Evolutionary conservation across 495 filamentous ascomycete genomes (phyloP).

Genomic region (Penicillium coprophilum): DNA sequence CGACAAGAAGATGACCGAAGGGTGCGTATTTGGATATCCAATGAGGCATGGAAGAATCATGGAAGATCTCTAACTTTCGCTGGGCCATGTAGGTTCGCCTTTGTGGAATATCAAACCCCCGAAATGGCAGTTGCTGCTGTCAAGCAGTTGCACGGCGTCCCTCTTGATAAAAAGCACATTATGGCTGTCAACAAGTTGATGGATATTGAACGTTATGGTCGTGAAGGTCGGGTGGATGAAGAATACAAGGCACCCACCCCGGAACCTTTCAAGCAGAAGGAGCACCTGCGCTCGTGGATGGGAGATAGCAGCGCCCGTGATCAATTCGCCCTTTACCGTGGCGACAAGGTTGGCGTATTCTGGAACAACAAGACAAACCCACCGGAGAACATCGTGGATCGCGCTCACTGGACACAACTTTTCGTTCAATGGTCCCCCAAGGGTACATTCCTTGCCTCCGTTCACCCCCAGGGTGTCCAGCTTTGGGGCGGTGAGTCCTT

Average conservation of each 20-base stretch:
- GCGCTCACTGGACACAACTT: slow-evolving; percentile 91
- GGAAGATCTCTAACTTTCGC: slow-evolving; percentile 5
- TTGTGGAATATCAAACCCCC: slow-evolving; percentile 92
- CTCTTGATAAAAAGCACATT: slow-evolving; percentile 94
- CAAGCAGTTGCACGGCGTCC: slow-evolving; percentile 75
- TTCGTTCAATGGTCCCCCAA: slow-evolving; percentile 97
- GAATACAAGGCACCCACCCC: slow-evolving; percentile 76
- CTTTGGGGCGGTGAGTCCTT: slow-evolving; percentile 92
- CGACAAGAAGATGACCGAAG: slow-evolving; percentile 76
- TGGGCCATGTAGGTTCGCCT: slow-evolving; percentile 66
- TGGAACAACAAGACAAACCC: slow-evolving; percentile 96
- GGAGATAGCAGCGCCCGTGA: slow-evolving; percentile 83
- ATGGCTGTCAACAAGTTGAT: slow-evolving; percentile 96
- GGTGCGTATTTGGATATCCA: slow-evolving; percentile 53
- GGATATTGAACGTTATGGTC: slow-evolving; percentile 93
- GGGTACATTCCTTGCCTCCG: slow-evolving; percentile 89
- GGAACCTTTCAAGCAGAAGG: slow-evolving; percentile 81
- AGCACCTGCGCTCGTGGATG: slow-evolving; percentile 92
- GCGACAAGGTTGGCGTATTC: slow-evolving; percentile 88
- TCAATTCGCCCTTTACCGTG: slow-evolving; percentile 89
- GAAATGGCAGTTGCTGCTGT: slow-evolving; percentile 86
- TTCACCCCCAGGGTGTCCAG: slow-evolving; percentile 93
- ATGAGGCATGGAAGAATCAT: slow-evolving; percentile 16
- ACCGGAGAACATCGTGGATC: slow-evolving; percentile 85
- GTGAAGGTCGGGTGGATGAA: slow-evolving; percentile 89